Evolutionary conservation across 179 eudicot species (phyloP), one percentile per base, ranked within the genome.

Genomic region (Pouteria campechiana): DNA sequence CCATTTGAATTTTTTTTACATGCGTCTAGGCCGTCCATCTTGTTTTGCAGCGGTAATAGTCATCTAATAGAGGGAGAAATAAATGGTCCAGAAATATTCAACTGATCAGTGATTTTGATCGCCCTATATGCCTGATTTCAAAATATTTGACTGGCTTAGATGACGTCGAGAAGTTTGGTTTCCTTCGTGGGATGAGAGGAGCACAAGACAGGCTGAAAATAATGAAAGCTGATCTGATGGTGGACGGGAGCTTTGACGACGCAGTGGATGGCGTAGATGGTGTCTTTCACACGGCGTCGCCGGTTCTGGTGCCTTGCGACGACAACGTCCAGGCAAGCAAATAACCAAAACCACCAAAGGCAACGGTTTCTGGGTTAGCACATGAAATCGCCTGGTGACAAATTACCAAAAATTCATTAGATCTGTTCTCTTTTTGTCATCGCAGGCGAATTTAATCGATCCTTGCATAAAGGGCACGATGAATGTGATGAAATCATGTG

Each of bases 201-300:
- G 97, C 97, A 27, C 74, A 59, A 32, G 93, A 89, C 48, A 74
- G 93, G 45, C 79, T 89, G 31, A 76, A 57, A 68, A 61, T 89
- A 17, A 64, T 85, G 65, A 67, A 74, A 72, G 93, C 93, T 53
- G 93, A 89, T 69, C 58, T 89, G 24, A 62, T 76, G 75, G 69
- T 46, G 22, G 81, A 89, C 67, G 89, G 95, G 40, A 81, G 95
- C 70, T 89, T 89, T 46, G 89, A 89, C 40, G 58, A 76, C 41
- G 86, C 87, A 6, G 42, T 81, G 22, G 37, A 61, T 50, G 95
- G 90, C 24, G 93, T 74, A 14, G 81, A 85, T 46, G 95, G 95
- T 9, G 93, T 85, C 43, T 85, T 89, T 58, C 95, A 89, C 52
- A 58, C 93, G 14, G 93, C 97, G 16, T 78, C 93, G 46, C 97